Conservation (phyloP, 2,329 filamentous ascomycete species). For the Exserohilum rostratum region DNA sequence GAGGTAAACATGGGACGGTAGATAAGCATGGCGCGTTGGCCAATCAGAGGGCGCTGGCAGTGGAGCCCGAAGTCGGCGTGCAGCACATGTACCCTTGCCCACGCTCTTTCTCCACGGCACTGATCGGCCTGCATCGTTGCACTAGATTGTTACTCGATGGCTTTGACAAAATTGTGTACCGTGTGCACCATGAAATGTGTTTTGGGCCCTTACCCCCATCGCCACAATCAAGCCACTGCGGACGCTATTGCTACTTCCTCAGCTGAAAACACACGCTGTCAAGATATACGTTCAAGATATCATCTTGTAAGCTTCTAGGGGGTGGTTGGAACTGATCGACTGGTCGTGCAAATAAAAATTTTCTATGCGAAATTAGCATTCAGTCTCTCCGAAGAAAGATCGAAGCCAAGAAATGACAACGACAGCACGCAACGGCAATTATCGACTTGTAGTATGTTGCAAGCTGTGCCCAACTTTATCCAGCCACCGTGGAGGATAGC, state of each 20-base stretch:
- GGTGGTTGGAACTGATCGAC: too few species aligned
- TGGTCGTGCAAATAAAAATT: neutral
- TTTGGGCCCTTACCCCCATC: neutral
- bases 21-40: slow-evolving; percentile 25
- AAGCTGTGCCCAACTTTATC: neutral
- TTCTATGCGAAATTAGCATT: neutral
- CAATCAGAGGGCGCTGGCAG: slow-evolving; percentile 17
- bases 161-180: slow-evolving; percentile 15
- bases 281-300: too few species aligned
- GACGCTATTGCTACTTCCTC: too few species aligned
- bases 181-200: neutral
- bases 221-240: too few species aligned
- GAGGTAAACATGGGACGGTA: slow-evolving; percentile 31
- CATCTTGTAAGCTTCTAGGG: neutral
- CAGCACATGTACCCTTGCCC: slow-evolving; percentile 1
- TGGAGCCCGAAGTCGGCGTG: slow-evolving; percentile 11
- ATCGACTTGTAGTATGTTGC: neutral
- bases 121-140: slow-evolving; percentile 10
- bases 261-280: too few species aligned
- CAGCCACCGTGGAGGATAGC: neutral
- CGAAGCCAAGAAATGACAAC: neutral
- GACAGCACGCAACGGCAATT: neutral
- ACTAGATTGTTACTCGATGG: slow-evolving; percentile 17
- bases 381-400: neutral
- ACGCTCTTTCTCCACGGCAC: slow-evolving; percentile 16